Percentiles rank a stretch among this genome's conserved stretches.
These are phyloP conservation scores for Cucumis melo DNA, from an alignment of 306 rosid species.

Conservation along the genomic window DNA sequence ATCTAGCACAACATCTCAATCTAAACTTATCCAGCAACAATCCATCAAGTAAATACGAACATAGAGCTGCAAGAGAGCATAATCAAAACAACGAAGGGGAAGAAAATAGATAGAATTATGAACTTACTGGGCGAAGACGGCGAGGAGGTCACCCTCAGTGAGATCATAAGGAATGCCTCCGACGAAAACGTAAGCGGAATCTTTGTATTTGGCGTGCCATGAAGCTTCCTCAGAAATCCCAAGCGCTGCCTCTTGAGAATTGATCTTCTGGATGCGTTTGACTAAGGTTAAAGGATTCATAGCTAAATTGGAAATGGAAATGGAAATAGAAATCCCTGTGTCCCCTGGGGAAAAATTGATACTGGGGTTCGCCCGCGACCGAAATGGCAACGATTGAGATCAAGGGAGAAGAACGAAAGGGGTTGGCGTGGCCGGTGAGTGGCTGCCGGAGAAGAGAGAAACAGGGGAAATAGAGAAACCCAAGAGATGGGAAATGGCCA, in stretches of 20 bases:
- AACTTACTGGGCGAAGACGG: slow-evolving; percentile 75
- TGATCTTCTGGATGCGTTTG: slow-evolving; percentile 73
- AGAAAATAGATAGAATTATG: neutral
- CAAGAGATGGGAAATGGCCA: no score
- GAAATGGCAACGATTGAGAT: no score
- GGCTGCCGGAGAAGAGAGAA: no score
- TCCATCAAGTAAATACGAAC: neutral
- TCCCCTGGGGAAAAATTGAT: neutral
- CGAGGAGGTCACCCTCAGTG: slow-evolving; percentile 90
- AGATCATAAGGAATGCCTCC: slow-evolving; percentile 89
- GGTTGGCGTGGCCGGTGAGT: no score
- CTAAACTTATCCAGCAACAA: neutral
- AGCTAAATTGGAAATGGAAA: neutral
- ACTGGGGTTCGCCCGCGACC: no score
- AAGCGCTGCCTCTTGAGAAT: slow-evolving; percentile 56
- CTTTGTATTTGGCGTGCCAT: slow-evolving; percentile 83
- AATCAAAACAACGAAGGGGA: neutral
- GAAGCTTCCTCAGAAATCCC: slow-evolving; percentile 77
- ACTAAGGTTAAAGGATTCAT: slow-evolving; percentile 90
- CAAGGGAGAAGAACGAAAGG: no score
- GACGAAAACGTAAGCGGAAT: slow-evolving; percentile 67
- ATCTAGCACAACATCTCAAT: neutral
- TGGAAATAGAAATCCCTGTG: neutral
- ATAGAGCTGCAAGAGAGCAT: neutral
- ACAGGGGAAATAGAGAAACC: no score